These are phyloP conservation scores for Sherardia arvensis DNA, from an alignment of 257 asterid species.

Conservation along the genomic window DNA sequence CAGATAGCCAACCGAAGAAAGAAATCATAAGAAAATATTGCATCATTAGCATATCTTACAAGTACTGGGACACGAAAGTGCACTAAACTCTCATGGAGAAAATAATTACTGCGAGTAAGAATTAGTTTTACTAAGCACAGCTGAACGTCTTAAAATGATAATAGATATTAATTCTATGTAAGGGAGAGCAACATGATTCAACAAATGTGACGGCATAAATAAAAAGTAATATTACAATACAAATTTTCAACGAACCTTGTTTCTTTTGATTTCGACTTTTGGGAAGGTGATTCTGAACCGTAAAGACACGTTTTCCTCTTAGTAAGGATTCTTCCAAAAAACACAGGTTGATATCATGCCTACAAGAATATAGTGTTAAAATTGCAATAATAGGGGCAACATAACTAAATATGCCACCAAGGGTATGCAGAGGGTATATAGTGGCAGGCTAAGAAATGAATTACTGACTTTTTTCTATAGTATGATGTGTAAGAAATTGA, in stretches of 20 bases:
- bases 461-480: slow-evolving; percentile 36
- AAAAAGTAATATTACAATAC: background rate
- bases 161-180: background rate
- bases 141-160: background rate
- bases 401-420: background rate
- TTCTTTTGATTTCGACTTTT: slow-evolving; percentile 26
- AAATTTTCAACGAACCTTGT: slow-evolving; percentile 36
- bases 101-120: background rate
- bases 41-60: background rate
- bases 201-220: background rate
- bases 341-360: slow-evolving; percentile 44
- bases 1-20: background rate
- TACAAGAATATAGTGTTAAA: slow-evolving; percentile 16
- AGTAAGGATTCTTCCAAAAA: slow-evolving; percentile 42
- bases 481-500: slow-evolving; percentile 37
- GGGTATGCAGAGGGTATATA: background rate
- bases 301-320: slow-evolving; percentile 29
- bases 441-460: background rate
- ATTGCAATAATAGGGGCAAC: background rate
- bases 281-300: slow-evolving; percentile 47
- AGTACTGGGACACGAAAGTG: background rate
- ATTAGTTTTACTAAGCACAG: background rate
- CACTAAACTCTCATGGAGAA: background rate
- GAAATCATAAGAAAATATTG: background rate
- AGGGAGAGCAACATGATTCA: background rate